Evolutionary conservation across 805 yeast genomes (phyloP).

Genomic region (Saturnispora zaruensis): DNA sequence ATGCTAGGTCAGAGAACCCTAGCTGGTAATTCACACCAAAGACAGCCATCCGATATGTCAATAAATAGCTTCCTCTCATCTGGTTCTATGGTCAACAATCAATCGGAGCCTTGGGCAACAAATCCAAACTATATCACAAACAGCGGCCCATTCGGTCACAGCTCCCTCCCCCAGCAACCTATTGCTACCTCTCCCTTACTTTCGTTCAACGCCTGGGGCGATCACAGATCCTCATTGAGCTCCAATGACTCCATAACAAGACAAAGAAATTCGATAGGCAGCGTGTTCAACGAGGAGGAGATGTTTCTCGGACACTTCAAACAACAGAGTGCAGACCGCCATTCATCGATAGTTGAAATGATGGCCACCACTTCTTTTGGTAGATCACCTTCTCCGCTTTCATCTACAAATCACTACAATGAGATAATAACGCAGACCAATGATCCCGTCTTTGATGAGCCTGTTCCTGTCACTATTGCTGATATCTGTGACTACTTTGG

Average conservation of each 20-base stretch:
- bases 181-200: not conserved
- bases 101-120: not conserved
- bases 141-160: not conserved
- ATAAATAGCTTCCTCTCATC: not conserved
- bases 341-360: not conserved
- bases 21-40: conserved; percentile 1
- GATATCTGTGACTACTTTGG: conserved; percentile 25
- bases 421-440: not conserved
- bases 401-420: not conserved
- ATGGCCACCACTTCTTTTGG: conserved; percentile 1
- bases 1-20: conserved; percentile 4
- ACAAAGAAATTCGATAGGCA: not conserved
- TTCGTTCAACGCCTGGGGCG: not conserved
- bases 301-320: not conserved
- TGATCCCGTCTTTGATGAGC: conserved; percentile 17
- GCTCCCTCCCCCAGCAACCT: not conserved
- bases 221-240: conserved; percentile 1
- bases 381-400: conserved; percentile 2
- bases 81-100: not conserved
- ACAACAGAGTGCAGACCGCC: not conserved
- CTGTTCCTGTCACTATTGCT: conserved; percentile 19
- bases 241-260: not conserved
- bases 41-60: conserved; percentile 5
- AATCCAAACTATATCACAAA: not conserved
- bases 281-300: not conserved